Conservation (phyloP, 2,329 filamentous ascomycete species). For the Pseudogymnoascus sp. region DNA sequence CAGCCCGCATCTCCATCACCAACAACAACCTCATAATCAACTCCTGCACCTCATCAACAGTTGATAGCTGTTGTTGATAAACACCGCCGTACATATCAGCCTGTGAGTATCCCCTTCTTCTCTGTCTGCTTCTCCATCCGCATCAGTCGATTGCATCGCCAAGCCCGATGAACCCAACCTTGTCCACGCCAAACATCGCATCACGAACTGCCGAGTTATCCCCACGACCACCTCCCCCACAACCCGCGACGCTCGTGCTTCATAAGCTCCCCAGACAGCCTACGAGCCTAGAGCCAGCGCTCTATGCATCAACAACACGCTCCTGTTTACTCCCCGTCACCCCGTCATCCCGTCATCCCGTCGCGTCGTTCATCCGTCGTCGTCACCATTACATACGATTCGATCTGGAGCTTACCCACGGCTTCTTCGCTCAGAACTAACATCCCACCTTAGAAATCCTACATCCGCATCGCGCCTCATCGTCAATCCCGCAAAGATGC, state of each 20-base stretch:
- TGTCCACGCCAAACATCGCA: slow-evolving; percentile 3
- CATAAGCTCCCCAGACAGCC: not conserved
- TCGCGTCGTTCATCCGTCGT: not conserved
- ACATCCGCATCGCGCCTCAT: slow-evolving; percentile 5
- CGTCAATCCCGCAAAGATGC: slow-evolving; percentile 13
- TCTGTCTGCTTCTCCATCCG: not conserved
- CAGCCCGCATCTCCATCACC: not conserved
- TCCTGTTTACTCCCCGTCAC: not conserved
- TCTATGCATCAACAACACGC: not conserved
- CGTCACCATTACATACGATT: not conserved
- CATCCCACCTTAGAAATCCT: not conserved
- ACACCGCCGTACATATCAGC: not conserved
- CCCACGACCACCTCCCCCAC: not conserved
- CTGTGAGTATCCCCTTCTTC: not conserved
- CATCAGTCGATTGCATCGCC: slow-evolving; percentile 1
- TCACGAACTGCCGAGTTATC: slow-evolving; percentile 1
- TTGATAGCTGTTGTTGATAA: not conserved
- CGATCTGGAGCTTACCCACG: not conserved
- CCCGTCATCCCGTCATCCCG: not conserved
- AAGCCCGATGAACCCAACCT: not conserved
- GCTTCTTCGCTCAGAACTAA: not conserved
- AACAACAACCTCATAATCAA: not conserved
- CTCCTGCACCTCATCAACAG: not conserved
- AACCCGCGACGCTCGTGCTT: not conserved
- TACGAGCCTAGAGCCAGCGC: not conserved